phyloP scores from a whole-genome alignment of 2,329 filamentous ascomycete species.

The Penicillium sclerotiorum region DNA sequence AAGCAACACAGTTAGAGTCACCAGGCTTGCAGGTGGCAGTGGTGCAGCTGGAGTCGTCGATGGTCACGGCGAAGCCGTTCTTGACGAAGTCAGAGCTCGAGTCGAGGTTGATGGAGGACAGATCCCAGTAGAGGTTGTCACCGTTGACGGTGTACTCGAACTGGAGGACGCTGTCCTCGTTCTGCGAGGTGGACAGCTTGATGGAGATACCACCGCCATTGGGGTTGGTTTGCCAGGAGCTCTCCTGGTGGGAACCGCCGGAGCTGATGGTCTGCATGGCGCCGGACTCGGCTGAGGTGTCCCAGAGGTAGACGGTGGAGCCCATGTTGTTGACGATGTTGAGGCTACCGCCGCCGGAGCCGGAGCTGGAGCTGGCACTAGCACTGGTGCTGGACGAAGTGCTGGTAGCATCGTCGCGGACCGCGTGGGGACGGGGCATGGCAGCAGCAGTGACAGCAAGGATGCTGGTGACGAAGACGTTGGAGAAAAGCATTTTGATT shows the following conservation, averaged over 20 bases:
- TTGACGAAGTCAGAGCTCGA: conserved; percentile 34
- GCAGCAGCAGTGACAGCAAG: conserved; percentile 24
- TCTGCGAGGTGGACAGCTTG: conserved; percentile 33
- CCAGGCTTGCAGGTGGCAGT: conserved; percentile 35
- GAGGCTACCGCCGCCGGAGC: conserved; percentile 19
- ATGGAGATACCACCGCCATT: conserved; percentile 40
- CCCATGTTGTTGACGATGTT: conserved; percentile 38
- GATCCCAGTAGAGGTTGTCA: conserved; percentile 40
- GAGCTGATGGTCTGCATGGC: conserved; percentile 30
- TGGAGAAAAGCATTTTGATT: conserved; percentile 24
- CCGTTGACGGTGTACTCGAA: conserved; percentile 39
- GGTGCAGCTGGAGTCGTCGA: conserved; percentile 33
- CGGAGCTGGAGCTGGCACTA: not conserved
- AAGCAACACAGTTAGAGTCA: conserved; percentile 33
- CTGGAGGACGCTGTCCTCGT: conserved; percentile 22
- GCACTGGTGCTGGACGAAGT: conserved; percentile 8
- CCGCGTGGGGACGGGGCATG: conserved; percentile 18
- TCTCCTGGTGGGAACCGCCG: conserved; percentile 33
- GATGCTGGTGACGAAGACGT: conserved; percentile 23
- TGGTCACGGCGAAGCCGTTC: conserved; percentile 33
- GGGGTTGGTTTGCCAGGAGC: conserved; percentile 29
- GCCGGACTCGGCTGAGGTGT: conserved; percentile 26
- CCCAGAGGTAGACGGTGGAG: conserved; percentile 37
- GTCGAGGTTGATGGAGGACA: conserved; percentile 41
- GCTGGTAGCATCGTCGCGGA: conserved; percentile 9